Evolutionary conservation across 805 yeast species (phyloP).

Genomic region (Zygosaccharomyces gambellarensis): DNA sequence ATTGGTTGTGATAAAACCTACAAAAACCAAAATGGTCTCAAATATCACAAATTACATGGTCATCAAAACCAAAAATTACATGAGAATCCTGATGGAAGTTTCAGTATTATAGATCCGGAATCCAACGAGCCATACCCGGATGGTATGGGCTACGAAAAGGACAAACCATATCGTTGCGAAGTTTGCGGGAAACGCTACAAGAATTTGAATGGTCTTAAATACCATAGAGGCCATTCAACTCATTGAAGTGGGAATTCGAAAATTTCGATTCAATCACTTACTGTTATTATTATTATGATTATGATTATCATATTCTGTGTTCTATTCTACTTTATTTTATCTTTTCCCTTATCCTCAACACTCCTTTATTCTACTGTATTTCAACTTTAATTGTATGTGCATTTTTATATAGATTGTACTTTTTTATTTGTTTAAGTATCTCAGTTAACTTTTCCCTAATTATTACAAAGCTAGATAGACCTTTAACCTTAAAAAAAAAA

Average conservation of each 20-base stretch:
- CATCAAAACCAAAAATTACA: constrained; percentile 92
- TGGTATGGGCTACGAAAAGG: constrained; percentile 92
- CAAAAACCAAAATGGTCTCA: constrained; percentile 95
- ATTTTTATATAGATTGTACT: constrained; percentile 7
- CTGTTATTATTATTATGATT: neutral
- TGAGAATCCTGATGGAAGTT: constrained; percentile 89
- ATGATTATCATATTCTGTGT: neutral
- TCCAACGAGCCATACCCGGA: constrained; percentile 85
- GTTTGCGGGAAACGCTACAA: constrained; percentile 97
- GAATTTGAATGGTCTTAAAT: constrained; percentile 91
- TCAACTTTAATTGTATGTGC: neutral
- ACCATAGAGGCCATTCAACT: constrained; percentile 97
- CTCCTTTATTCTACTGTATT: neutral
- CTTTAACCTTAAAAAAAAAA: too few species aligned
- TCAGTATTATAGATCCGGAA: constrained; percentile 87
- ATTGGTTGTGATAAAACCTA: constrained; percentile 97
- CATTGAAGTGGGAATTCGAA: constrained; percentile 46
- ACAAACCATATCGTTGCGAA: constrained; percentile 97
- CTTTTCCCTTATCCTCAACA: neutral
- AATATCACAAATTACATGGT: constrained; percentile 92
- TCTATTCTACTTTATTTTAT: neutral
- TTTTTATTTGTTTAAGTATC: neutral
- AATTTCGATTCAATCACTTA: neutral
- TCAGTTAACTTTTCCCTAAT: neutral
- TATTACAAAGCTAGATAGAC: neutral